Base-by-base conservation (phyloP, 257 asterid species). In the Gynochthodes officinalis region DNA sequence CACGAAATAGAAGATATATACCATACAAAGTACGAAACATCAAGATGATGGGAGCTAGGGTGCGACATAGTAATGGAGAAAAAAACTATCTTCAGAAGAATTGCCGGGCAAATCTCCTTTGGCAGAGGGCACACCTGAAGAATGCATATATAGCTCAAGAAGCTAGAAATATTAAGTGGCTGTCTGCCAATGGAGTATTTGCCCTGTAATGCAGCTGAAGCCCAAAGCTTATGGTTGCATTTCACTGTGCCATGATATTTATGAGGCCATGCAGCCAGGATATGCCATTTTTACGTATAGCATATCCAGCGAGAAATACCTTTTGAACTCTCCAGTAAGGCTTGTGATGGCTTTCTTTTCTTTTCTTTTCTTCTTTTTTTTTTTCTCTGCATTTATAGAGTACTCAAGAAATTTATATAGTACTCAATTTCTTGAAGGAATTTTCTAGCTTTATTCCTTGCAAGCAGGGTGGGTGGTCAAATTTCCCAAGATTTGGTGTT, bases 41-140 rank as follows among this genome's bases (percentile, higher is more conserved):
- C 40, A 37, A 37, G 4, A 37, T 2, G 6, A 37, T 37, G 40
- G 4, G 6, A 37, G 40, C 40, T 37, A 42, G 2, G n/a, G n/a
- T 53, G 60, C 30, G 18, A 48, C 18, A 0, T 48, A 48, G 53
- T 48, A 2, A 27, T 23, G 32, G 60, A 15, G 9, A 21, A 30
- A 50, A 16, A 53, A 13, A 53, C 60, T 21, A 21, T 53, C 27
- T n/a, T 25, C 63, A 57, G 37, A 15, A 2, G 50, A 28, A 10
- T 65, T 74, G 61, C 50, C 7, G 67, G 59, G 67, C 67, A 73
- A 65, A 73, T 64, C 77, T 66, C 60, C 73, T 66, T 66, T 74
- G 73, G 73, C 73, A 74, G 70, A 25, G 21, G 32, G 39, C 67
- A 64, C 43, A 54, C 19, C 64, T 63, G 63, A 43, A 70, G 43